A percentile compares a stretch with the other conserved stretches of the same genome.
These are phyloP conservation scores for Termitomyces sp. DNA, from an alignment of 768 basidiomycete species.

Conservation along the genomic window DNA sequence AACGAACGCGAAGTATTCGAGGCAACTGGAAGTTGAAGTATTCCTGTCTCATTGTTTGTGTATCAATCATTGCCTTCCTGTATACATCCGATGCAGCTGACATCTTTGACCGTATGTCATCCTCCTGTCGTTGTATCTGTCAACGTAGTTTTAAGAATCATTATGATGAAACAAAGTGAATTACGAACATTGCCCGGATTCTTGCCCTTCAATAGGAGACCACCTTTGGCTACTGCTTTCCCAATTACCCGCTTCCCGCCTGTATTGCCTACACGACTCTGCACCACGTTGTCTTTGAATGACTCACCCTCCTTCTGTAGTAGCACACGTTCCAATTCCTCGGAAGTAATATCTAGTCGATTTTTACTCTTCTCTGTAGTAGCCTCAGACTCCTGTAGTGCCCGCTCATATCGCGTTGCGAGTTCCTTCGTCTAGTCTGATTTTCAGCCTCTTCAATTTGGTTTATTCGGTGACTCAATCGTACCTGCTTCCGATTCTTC, in stretches of 20 bases:
- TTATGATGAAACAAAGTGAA: neutral
- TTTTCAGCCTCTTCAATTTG: neutral
- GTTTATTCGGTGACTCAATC: constrained; percentile 8
- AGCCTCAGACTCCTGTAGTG: constrained; percentile 81
- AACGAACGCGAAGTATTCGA: constrained; percentile 81
- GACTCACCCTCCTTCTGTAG: constrained; percentile 95
- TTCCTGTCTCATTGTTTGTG: constrained; percentile 88
- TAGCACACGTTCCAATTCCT: constrained; percentile 90
- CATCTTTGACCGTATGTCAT: constrained; percentile 85
- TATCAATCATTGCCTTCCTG: constrained; percentile 85
- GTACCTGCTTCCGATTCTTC: constrained; percentile 84
- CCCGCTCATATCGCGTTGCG: constrained; percentile 81
- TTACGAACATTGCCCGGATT: constrained; percentile 76
- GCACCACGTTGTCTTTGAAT: constrained; percentile 72
- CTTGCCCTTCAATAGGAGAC: constrained; percentile 84
- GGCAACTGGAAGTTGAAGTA: constrained; percentile 98
- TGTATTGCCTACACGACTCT: constrained; percentile 52
- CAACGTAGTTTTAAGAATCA: constrained; percentile 1
- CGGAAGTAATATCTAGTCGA: constrained; percentile 83
- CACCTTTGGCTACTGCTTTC: constrained; percentile 90
- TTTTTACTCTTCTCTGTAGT: constrained; percentile 85
- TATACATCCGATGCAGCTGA: constrained; percentile 84
- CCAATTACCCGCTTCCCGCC: constrained; percentile 81
- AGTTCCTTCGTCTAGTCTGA: constrained; percentile 81
- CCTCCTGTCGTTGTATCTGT: constrained; percentile 89